phyloP scores from a whole-genome alignment of 768 basidiomycete species.

The Boletus pseudo-olivaceus region DNA sequence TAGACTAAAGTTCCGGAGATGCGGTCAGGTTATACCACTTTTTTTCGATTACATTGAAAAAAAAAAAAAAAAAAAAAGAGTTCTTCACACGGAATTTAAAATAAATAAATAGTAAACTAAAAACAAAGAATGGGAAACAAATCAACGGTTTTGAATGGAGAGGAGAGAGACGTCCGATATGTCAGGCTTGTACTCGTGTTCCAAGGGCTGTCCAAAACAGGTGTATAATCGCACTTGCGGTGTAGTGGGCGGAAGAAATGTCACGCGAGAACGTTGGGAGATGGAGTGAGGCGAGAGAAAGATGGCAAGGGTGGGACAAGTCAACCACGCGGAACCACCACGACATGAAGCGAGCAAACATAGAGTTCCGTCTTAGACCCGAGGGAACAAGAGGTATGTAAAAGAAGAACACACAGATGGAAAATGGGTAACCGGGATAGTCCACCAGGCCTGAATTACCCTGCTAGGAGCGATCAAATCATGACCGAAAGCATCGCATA shows the following conservation, averaged over 20 bases:
- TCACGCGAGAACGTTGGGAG: conserved; percentile 4
- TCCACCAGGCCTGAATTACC: conserved; percentile 18
- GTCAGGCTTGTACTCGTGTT: conserved; percentile 5
- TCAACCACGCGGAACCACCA: conserved; percentile 13
- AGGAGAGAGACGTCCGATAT: no score
- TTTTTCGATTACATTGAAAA: conserved; percentile 7
- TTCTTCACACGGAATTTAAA: conserved; percentile 18
- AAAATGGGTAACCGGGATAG: conserved; percentile 19
- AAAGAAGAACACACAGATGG: conserved; percentile 29
- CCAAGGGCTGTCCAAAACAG: conserved; percentile 11
- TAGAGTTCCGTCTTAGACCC: conserved; percentile 32
- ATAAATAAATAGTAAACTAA: conserved; percentile 15
- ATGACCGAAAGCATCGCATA: conserved; percentile 27
- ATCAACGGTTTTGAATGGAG: not conserved
- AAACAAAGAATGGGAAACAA: conserved; percentile 20
- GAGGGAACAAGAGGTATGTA: conserved; percentile 30
- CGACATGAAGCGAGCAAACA: conserved; percentile 25
- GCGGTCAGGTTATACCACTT: conserved; percentile 5
- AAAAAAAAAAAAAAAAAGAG: not conserved
- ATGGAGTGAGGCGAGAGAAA: conserved; percentile 16
- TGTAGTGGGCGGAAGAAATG: conserved; percentile 13
- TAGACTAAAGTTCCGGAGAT: conserved; percentile 28
- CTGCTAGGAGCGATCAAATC: conserved; percentile 30
- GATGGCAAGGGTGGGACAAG: conserved; percentile 19
- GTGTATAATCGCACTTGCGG: conserved; percentile 7